These are phyloP conservation scores for Fusarium compactum DNA, from an alignment of 2,329 filamentous ascomycete species.

Conservation along the genomic window DNA sequence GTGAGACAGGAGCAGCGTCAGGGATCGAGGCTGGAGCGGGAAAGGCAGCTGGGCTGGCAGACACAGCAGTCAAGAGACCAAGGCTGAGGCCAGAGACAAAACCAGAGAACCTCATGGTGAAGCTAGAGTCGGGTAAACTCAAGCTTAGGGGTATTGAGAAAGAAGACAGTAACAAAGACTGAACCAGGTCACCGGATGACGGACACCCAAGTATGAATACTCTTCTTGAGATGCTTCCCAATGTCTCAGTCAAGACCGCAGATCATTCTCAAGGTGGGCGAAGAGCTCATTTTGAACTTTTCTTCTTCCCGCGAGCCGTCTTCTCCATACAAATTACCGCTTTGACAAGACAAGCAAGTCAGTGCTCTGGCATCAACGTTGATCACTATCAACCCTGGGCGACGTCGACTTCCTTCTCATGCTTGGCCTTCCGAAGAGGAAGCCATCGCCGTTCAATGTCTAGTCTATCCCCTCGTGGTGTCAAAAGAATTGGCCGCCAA, in stretches of 20 bases:
- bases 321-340: background rate
- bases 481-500: background rate
- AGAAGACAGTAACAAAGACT: slow-evolving; percentile 9
- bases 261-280: slow-evolving; percentile 23
- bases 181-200: background rate
- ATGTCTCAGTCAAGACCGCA: slow-evolving; percentile 19
- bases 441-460: slow-evolving; percentile 33
- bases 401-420: slow-evolving; percentile 23
- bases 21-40: slow-evolving; percentile 26
- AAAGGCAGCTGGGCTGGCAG: slow-evolving; percentile 38
- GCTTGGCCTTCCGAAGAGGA: slow-evolving; percentile 38
- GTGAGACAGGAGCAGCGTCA: background rate
- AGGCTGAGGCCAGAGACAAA: slow-evolving; percentile 32
- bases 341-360: background rate
- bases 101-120: slow-evolving; percentile 36
- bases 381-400: background rate
- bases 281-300: slow-evolving; percentile 40
- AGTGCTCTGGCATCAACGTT: slow-evolving; percentile 1
- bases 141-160: background rate
- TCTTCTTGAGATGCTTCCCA: slow-evolving; percentile 12
- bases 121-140: background rate
- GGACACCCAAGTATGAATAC: background rate
- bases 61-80: slow-evolving; percentile 25
- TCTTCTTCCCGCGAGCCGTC: background rate
- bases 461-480: background rate